Evolutionary conservation across 257 asterid genomes (phyloP).

Genomic region (Salvia splendens): DNA sequence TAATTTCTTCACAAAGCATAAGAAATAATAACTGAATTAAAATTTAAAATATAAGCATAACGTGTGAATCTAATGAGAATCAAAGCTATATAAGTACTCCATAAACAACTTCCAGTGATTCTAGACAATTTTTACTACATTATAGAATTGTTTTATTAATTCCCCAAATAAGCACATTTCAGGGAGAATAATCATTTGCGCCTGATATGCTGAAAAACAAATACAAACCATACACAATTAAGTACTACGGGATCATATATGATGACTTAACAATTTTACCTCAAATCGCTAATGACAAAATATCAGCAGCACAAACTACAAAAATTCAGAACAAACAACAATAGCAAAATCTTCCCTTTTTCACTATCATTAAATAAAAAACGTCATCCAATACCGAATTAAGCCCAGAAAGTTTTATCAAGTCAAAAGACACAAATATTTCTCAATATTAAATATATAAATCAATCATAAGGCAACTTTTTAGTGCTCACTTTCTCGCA

Average conservation of each 20-base stretch:
- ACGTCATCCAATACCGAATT: no score
- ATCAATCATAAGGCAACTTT: background rate
- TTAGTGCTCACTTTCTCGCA: background rate
- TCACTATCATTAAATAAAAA: background rate
- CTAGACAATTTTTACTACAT: background rate
- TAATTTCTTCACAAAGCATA: slow-evolving; percentile 32
- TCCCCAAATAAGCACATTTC: background rate
- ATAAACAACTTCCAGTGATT: background rate
- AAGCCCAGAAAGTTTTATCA: no score
- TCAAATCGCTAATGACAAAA: background rate
- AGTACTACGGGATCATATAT: background rate
- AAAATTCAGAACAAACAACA: background rate
- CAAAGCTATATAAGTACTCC: background rate
- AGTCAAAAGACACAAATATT: no score
- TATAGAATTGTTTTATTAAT: background rate
- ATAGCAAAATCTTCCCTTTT: background rate
- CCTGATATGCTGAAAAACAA: background rate
- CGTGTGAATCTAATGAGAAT: background rate
- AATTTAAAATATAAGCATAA: background rate
- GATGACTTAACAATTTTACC: background rate
- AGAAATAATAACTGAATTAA: slow-evolving; percentile 21
- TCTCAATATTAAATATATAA: no score
- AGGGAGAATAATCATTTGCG: background rate
- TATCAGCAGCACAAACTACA: background rate
- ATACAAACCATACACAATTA: background rate